Evolutionary conservation across 768 basidiomycete species (phyloP).

Genomic region (Tulasnella sp.): DNA sequence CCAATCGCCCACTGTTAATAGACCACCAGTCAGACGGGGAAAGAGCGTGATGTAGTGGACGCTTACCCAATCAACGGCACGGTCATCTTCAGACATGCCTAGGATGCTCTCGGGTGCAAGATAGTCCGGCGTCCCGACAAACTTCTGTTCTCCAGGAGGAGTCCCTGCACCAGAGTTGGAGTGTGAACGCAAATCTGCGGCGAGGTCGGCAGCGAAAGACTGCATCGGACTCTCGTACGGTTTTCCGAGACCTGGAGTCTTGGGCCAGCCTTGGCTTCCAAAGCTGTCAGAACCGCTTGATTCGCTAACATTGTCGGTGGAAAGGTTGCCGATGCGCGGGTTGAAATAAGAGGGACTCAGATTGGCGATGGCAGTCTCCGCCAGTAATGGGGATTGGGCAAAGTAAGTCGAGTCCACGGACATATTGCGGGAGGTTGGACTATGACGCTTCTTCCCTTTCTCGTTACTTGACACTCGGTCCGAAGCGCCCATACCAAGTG

Average conservation of each 20-base stretch:
- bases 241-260: conserved; percentile 33
- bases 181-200: conserved; percentile 74
- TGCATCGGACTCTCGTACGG: conserved; percentile 69
- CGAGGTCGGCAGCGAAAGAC: conserved; percentile 79
- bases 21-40: conserved; percentile 18
- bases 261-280: conserved; percentile 44
- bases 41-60: conserved; percentile 19
- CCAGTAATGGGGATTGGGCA: conserved; percentile 55
- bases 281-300: conserved; percentile 78
- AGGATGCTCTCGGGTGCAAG: conserved; percentile 93
- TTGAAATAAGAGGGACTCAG: conserved; percentile 69
- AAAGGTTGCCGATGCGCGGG: conserved; percentile 58
- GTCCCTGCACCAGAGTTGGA: conserved; percentile 60
- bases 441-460: conserved; percentile 67
- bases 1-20: conserved; percentile 86
- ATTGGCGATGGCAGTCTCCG: conserved; percentile 44
- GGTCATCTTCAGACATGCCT: conserved; percentile 90
- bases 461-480: conserved; percentile 91
- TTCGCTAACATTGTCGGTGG: conserved; percentile 77
- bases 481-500: conserved; percentile 26
- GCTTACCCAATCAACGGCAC: conserved; percentile 91
- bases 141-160: conserved; percentile 80
- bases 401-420: conserved; percentile 32
- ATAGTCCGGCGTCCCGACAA: conserved; percentile 97
- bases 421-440: conserved; percentile 69